Percentiles rank a stretch among this genome's conserved stretches.
These are phyloP conservation scores for Agrocybe praecox DNA, from an alignment of 768 basidiomycete genomes.

Conservation along the genomic window DNA sequence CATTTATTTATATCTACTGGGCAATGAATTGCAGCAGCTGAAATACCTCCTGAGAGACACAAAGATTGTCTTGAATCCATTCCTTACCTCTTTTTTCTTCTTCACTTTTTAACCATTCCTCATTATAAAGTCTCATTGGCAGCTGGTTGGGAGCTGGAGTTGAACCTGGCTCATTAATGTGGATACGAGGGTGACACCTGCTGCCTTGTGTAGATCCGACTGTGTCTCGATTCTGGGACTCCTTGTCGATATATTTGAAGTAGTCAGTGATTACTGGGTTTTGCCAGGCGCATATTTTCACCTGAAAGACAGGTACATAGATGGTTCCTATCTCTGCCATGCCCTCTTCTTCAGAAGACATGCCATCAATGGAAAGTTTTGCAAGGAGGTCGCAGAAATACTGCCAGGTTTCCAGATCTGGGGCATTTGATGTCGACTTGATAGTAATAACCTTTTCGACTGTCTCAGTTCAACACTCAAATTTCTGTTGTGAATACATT, in stretches of 20 bases:
- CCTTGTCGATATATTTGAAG: not conserved
- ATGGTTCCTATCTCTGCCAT: not conserved
- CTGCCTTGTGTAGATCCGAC: not conserved
- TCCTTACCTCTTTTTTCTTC: not conserved
- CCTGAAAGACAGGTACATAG: not conserved
- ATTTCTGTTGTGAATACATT: not conserved
- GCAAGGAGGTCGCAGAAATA: not conserved
- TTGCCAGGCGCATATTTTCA: not conserved
- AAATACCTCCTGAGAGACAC: not conserved
- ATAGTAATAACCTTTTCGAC: not conserved
- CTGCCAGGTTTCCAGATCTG: not conserved
- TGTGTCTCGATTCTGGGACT: not conserved
- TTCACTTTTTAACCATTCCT: not conserved
- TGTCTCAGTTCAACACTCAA: not conserved
- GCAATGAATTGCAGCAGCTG: not conserved
- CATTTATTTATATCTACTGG: not conserved
- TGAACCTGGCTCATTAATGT: not conserved
- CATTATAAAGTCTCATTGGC: not conserved
- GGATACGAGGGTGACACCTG: not conserved
- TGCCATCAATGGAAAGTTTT: not conserved
- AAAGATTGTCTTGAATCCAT: not conserved
- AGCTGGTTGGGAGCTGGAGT: not conserved
- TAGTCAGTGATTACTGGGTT: not conserved
- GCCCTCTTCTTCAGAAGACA: conserved; percentile 2
- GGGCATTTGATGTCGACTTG: not conserved